Evolutionary conservation across 805 yeast genomes (phyloP), one percentile per base, ranked within the genome.

Genomic region (Sugiyamaella marilandica): DNA sequence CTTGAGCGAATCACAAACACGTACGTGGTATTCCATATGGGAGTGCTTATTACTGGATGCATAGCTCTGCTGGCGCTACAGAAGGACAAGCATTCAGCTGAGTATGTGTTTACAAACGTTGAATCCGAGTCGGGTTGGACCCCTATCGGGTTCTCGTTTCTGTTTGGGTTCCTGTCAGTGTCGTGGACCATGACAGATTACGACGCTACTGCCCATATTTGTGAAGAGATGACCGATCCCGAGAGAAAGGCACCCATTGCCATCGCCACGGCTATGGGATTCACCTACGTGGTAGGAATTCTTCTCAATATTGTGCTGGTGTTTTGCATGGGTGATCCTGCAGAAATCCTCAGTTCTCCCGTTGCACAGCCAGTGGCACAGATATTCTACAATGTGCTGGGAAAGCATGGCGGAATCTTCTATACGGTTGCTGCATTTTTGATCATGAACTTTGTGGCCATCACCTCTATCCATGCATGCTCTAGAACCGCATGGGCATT

Each of bases 101-200:
- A 51, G 16, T 56, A 59, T 33, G 62, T 58, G 19, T 59, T 59
- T 50, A 58, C 90, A 4, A 36, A 59, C 45, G 55, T 57, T 14
- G 58, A 53, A 14, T 45, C 59, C 16, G 16, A 52, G 21, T 58
- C 62, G 18, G 60, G 61, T 18, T 94, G 95, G 10, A 86, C 88
- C 83, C 85, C 88, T 11, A 77, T 74, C 45, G 76, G 81, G 1
- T 61, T 87, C 55, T 88, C 94, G 1, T 87, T 87, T 56, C 69
- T 87, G 49, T 80, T 87, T 43, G 94, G 94, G 0, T 77, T 87
- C 53, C 90, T 85, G 67, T 85, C 87, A 56, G 82, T 90, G 1
- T 82, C 86, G 32, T 85, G 85, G 68, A 86, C 92, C 19, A 73
- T 87, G 63, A 87, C 87, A 55, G 95, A 94, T 0, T 87, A 85